Conservation (phyloP, 768 basidiomycete species). For the Mrakia hoshinonis region DNA sequence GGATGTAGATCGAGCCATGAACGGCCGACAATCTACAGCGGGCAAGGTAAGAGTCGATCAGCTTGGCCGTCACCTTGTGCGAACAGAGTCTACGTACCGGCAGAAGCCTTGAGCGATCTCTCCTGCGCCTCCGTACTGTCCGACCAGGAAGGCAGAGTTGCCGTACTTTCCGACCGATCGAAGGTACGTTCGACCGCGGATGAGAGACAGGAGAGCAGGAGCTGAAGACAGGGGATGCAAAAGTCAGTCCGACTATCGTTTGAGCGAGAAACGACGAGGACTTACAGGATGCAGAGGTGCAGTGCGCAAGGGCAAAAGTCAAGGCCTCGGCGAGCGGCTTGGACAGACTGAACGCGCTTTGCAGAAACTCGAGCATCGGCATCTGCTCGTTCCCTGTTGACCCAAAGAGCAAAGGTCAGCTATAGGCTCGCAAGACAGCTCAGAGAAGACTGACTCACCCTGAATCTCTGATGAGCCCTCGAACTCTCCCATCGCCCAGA, state of each 20-base stretch:
- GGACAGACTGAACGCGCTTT: slow-evolving; percentile 55
- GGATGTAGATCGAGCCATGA: slow-evolving; percentile 45
- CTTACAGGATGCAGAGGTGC: slow-evolving; percentile 53
- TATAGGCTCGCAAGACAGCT: neutral
- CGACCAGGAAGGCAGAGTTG: slow-evolving; percentile 71
- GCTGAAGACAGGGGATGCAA: slow-evolving; percentile 46
- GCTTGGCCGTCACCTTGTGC: neutral
- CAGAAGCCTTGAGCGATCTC: slow-evolving; percentile 83
- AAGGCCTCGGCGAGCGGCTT: slow-evolving; percentile 54
- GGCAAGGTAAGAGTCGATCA: neutral
- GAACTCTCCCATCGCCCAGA: slow-evolving; percentile 69
- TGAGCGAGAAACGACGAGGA: neutral
- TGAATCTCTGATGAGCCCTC: slow-evolving; percentile 46
- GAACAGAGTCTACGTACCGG: slow-evolving; percentile 36
- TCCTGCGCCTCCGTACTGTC: slow-evolving; percentile 86
- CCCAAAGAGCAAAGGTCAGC: neutral
- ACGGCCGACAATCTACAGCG: slow-evolving; percentile 67
- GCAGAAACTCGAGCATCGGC: slow-evolving; percentile 47
- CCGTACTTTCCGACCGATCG: slow-evolving; percentile 79
- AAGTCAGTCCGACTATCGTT: neutral
- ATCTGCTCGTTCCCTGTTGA: neutral
- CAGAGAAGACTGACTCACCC: slow-evolving; percentile 37
- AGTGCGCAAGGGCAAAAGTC: slow-evolving; percentile 70
- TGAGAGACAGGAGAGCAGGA: slow-evolving; percentile 54
- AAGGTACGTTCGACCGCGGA: slow-evolving; percentile 64